Evolutionary conservation across 495 filamentous ascomycete species (phyloP).

Genomic region (Paragyromitra xinjiangensis): DNA sequence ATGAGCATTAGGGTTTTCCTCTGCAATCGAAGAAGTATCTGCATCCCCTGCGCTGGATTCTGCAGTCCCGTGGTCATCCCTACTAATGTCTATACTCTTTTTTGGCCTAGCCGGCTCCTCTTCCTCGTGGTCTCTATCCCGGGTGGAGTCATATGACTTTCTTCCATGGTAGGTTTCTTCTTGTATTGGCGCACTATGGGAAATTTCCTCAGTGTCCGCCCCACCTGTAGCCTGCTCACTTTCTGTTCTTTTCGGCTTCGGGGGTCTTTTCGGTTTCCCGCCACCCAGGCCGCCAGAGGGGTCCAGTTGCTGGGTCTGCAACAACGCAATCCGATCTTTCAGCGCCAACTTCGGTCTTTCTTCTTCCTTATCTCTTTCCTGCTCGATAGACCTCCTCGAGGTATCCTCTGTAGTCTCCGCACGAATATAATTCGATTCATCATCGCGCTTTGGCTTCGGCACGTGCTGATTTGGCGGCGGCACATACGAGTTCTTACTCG

Average conservation of each 20-base stretch:
- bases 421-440: slow-evolving; percentile 70
- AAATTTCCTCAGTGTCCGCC: slow-evolving; percentile 42
- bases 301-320: slow-evolving; percentile 94
- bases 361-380: slow-evolving; percentile 64
- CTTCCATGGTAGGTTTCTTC: slow-evolving; percentile 31
- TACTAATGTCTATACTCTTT: slow-evolving; percentile 57
- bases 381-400: slow-evolving; percentile 57
- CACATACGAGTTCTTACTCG: slow-evolving; percentile 90
- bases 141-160: slow-evolving; percentile 41
- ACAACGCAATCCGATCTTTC: slow-evolving; percentile 90
- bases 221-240: slow-evolving; percentile 55
- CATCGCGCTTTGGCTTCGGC: slow-evolving; percentile 81
- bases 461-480: slow-evolving; percentile 73
- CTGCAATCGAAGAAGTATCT: slow-evolving; percentile 36
- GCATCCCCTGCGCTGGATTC: slow-evolving; percentile 41
- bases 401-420: slow-evolving; percentile 75
- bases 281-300: slow-evolving; percentile 73
- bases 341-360: slow-evolving; percentile 86
- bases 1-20: slow-evolving; percentile 23
- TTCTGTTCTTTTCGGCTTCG: slow-evolving; percentile 77
- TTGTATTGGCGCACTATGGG: slow-evolving; percentile 14
- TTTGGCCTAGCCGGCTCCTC: slow-evolving; percentile 28
- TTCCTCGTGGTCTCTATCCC: slow-evolving; percentile 31
- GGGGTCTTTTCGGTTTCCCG: slow-evolving; percentile 90
- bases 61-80: slow-evolving; percentile 53